Evolutionary conservation across 371 early-diverging fungal species (phyloP).

Genomic region (Sporodiniella umbellata): DNA sequence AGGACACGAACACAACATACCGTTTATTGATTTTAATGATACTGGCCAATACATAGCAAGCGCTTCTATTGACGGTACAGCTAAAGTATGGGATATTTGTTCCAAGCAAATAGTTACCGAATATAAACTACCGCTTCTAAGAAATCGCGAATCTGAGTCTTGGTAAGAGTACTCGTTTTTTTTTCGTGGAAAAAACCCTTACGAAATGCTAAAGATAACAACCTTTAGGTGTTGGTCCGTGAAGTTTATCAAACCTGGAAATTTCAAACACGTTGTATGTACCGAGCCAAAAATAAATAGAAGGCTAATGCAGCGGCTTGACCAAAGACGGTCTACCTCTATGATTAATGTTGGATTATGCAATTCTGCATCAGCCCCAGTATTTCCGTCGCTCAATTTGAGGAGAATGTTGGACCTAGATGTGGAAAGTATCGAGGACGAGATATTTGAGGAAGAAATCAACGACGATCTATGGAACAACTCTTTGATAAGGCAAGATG

Average conservation of each 20-base stretch:
- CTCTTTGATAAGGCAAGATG: constrained; percentile 1
- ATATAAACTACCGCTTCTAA: constrained; percentile 3
- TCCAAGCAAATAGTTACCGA: constrained; percentile 19
- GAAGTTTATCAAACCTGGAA: constrained; percentile 33
- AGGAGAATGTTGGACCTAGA: constrained; percentile 11
- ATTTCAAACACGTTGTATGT: constrained; percentile 26
- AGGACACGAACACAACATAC: constrained; percentile 66
- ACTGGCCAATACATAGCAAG: constrained; percentile 56
- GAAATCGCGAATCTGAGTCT: not conserved
- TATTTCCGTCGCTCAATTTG: constrained; percentile 23
- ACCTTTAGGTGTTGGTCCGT: constrained; percentile 44
- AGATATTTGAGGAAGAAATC: constrained; percentile 5
- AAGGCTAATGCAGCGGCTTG: constrained; percentile 3
- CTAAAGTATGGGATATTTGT: constrained; percentile 48
- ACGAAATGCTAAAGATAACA: too few species aligned
- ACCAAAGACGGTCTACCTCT: constrained; percentile 19
- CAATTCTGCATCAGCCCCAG: constrained; percentile 29
- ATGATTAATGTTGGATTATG: constrained; percentile 19
- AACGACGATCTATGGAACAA: constrained; percentile 5
- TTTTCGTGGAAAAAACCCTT: too few species aligned
- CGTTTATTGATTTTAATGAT: constrained; percentile 52
- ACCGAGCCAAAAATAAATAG: constrained; percentile 17
- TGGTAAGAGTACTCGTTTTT: constrained; percentile 58
- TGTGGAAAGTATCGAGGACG: constrained; percentile 13
- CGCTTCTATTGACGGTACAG: constrained; percentile 53